Conservation (phyloP, 371 early-diverging fungal genomes). For the Mortierella sp. region DNA sequence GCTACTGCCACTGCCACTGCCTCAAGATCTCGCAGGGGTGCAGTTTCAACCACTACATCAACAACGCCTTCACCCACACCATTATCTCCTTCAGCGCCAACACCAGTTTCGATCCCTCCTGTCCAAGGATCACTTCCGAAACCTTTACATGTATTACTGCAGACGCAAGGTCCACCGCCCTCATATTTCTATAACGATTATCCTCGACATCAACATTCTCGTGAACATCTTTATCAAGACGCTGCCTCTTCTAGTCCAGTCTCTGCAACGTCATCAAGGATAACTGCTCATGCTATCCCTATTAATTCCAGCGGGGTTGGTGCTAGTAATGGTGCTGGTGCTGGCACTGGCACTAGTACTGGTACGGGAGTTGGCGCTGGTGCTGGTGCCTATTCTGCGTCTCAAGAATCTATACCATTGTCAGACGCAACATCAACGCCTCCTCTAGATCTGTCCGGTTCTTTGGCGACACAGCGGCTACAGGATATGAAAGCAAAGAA, state of each 20-base stretch:
- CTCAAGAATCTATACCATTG: neutral
- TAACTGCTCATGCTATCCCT: neutral
- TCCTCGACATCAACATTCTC: neutral
- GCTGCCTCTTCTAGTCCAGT: neutral
- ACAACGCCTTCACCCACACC: neutral
- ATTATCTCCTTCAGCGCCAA: neutral
- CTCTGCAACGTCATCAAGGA: neutral
- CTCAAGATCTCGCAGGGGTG: neutral
- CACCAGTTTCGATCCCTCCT: neutral
- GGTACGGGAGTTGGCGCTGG: neutral
- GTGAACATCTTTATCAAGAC: neutral
- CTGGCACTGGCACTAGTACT: neutral
- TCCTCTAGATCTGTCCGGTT: neutral
- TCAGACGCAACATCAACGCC: neutral
- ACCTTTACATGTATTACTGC: neutral
- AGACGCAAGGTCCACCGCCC: neutral
- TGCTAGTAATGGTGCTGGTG: neutral
- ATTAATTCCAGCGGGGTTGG: neutral
- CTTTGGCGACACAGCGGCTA: neutral
- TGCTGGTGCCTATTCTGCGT: neutral
- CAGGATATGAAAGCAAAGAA: neutral
- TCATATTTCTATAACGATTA: neutral
- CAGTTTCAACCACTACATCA: neutral
- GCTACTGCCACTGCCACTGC: neutral
- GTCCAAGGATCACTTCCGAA: neutral